Evolutionary conservation across 2,329 filamentous ascomycete species (phyloP), one percentile per base, ranked within the genome.

Genomic region (Aspergillus ochraceoroseus): DNA sequence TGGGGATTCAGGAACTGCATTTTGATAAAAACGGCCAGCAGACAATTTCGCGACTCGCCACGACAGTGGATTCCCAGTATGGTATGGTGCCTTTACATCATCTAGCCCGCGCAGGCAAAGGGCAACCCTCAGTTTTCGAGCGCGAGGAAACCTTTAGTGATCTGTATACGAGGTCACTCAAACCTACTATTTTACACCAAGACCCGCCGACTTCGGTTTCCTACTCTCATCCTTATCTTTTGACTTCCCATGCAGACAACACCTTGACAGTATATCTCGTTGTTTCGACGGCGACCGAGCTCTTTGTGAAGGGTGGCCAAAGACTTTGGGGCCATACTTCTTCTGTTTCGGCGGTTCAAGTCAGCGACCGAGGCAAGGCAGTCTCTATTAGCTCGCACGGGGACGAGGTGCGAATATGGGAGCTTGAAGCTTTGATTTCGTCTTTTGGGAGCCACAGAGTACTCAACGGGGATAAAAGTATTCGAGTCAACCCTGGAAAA

Each of bases 281-380:
- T 52, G 87, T 79, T 3, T 90, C 87, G 0, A 86, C 77, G 3
- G 67, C 77, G 1, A 73, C 77, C 0, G 58, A 63, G 1, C 71
- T 95, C 2, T 77, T 76, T 1, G 81, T 95, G 40, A 83, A 84
- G 25, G 68, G 79, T 0, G 86, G 85, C 1, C 82, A 81, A 48
- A 76, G 87, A 18, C 76, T 95, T 4, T 95, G 87, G 85, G 89
- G 89, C 5, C 89, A 95, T 58, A 95, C 89, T 0, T 94, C 88
- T 1, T 86, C 85, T 2, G 87, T 95, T 22, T 87, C 85, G 33
- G 83, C 86, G 20, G 87, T 86, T 5, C 83, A 94, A 55, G 86
- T 95, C 39, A 89, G 85, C 12, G 79, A 84, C 30, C 79, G 85
- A 25, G 88, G 88, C 12, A 94, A 89, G 63, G 89, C 88, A 0